Evolutionary conservation across 192 early-diverging fungal species (phyloP).

Genomic region (Backusella mclennaniae): DNA sequence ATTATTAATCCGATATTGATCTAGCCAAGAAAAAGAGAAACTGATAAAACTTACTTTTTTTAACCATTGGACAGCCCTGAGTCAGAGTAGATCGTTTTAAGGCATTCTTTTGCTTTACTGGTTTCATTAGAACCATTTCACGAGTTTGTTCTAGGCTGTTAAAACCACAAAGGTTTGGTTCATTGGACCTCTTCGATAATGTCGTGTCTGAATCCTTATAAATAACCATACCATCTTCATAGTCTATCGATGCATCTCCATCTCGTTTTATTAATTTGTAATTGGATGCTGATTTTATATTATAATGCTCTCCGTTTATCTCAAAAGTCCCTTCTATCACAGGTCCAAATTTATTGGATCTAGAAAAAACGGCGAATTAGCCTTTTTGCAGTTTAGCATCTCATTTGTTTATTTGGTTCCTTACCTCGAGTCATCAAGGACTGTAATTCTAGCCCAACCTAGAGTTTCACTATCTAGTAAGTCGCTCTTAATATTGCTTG

Average conservation of each 20-base stretch:
- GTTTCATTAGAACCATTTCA: not conserved
- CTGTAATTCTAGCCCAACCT: conserved; percentile 49
- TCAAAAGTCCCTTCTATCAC: conserved; percentile 59
- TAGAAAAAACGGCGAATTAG: not conserved
- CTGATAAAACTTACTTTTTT: conserved; percentile 10
- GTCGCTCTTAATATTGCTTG: not conserved
- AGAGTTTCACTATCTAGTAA: conserved; percentile 34
- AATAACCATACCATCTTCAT: conserved; percentile 14
- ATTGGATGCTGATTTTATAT: conserved; percentile 49
- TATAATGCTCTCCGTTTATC: conserved; percentile 48
- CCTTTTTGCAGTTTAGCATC: not conserved
- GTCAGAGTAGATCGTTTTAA: not conserved
- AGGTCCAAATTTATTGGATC: conserved; percentile 21
- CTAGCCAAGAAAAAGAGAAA: not conserved
- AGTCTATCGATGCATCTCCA: conserved; percentile 37
- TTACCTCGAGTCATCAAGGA: conserved; percentile 34
- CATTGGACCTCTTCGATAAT: not conserved
- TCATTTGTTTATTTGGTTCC: conserved; percentile 4
- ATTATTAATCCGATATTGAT: not conserved
- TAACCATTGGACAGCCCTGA: conserved; percentile 7
- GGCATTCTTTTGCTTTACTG: not conserved
- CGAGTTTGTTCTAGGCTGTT: not conserved
- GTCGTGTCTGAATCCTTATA: conserved; percentile 21
- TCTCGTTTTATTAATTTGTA: conserved; percentile 51
- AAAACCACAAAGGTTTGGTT: conserved; percentile 18